Percentiles rank a stretch among this genome's conserved stretches.
These are phyloP conservation scores for Ophiostoma tasmaniense DNA, from an alignment of 2,329 filamentous ascomycete species.

Conservation along the genomic window DNA sequence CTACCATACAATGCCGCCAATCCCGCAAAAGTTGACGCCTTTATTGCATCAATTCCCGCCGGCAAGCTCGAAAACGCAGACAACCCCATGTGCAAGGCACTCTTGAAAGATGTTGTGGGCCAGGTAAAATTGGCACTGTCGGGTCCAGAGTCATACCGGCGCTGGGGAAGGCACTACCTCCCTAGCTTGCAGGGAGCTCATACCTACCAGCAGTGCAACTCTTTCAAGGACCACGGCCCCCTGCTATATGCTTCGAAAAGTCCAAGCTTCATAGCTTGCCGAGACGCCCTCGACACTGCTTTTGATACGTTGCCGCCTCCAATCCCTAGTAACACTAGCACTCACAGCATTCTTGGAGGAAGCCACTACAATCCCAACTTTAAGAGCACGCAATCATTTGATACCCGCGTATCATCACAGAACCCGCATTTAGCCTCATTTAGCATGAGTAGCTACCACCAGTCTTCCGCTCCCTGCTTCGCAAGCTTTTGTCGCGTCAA, in stretches of 20 bases:
- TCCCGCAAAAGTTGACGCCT: conserved; percentile 10
- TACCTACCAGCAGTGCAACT: conserved; percentile 49
- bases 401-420: neutral
- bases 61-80: neutral
- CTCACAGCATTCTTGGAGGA: neutral
- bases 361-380: conserved; percentile 18
- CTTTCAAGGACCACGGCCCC: conserved; percentile 53
- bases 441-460: conserved; percentile 39
- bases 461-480: conserved; percentile 41
- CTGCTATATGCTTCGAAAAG: conserved; percentile 44
- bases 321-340: conserved; percentile 27
- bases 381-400: neutral
- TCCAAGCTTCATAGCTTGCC: conserved; percentile 43
- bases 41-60: conserved; percentile 13
- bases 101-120: conserved; percentile 45
- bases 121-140: conserved; percentile 44
- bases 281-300: conserved; percentile 39
- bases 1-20: neutral
- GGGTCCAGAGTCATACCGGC: conserved; percentile 31
- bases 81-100: conserved; percentile 36
- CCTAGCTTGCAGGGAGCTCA: conserved; percentile 49
- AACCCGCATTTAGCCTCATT: conserved; percentile 15
- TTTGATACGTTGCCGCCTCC: conserved; percentile 42
- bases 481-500: conserved; percentile 39
- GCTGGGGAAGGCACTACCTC: conserved; percentile 52